phyloP scores from a whole-genome alignment of 2,329 filamentous ascomycete genomes.

The Scytalidium lignicola region DNA sequence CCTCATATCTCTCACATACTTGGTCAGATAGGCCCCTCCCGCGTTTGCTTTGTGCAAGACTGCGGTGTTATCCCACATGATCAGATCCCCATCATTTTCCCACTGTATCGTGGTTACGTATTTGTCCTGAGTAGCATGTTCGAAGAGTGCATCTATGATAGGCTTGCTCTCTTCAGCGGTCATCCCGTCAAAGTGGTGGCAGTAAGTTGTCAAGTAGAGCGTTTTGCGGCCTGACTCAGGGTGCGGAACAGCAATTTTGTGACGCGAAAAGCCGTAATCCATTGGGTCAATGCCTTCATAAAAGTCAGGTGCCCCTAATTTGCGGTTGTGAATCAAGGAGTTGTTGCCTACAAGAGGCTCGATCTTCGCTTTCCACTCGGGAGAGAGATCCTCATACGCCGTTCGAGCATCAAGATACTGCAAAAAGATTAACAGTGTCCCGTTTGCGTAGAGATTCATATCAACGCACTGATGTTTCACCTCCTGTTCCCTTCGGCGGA shows the following conservation, averaged over 20 bases:
- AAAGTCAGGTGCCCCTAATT: constrained; percentile 38
- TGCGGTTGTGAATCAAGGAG: constrained; percentile 45
- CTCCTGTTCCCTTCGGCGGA: constrained; percentile 39
- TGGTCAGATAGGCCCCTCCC: neutral
- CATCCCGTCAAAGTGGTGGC: constrained; percentile 44
- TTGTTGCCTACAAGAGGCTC: constrained; percentile 40
- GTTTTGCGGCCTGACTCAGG: constrained; percentile 44
- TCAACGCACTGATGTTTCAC: constrained; percentile 32
- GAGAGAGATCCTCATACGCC: constrained; percentile 41
- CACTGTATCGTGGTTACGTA: constrained; percentile 42
- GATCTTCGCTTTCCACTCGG: constrained; percentile 19
- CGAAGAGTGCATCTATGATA: constrained; percentile 31
- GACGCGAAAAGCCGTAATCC: constrained; percentile 7
- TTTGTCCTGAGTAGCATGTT: constrained; percentile 35
- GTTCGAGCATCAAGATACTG: constrained; percentile 45
- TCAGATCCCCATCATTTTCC: constrained; percentile 41
- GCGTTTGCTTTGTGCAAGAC: constrained; percentile 46
- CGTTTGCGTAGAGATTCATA: no score
- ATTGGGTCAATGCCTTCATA: constrained; percentile 27
- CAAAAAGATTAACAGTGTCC: no score
- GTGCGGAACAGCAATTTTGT: constrained; percentile 42
- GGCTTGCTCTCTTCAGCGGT: constrained; percentile 29
- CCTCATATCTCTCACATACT: constrained; percentile 21
- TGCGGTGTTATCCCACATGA: constrained; percentile 56
- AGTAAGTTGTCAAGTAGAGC: constrained; percentile 45